A percentile compares a stretch with the other conserved stretches of the same genome.
Evolutionary conservation across 2,329 filamentous ascomycete genomes (phyloP).

Genomic region (Colletotrichum eremochloae): DNA sequence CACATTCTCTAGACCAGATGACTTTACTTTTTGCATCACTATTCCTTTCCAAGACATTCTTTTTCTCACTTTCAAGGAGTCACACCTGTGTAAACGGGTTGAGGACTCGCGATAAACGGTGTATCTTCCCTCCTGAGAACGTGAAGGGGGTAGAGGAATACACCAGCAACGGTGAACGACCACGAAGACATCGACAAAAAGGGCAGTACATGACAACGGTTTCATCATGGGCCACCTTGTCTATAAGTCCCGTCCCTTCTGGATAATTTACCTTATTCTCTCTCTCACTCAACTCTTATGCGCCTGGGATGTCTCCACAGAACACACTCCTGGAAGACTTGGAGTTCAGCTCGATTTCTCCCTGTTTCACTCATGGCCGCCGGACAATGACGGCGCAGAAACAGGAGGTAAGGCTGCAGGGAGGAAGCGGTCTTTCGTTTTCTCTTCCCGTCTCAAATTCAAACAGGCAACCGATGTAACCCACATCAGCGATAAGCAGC

Average conservation of each 20-base stretch:
- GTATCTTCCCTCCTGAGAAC: not conserved
- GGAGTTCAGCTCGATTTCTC: not conserved
- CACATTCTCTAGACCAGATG: not conserved
- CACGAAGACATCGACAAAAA: not conserved
- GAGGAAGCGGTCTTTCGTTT: not conserved
- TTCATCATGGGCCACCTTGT: not conserved
- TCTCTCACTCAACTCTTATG: not conserved
- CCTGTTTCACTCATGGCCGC: not conserved
- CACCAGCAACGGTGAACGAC: not conserved
- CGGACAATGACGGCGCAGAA: not conserved
- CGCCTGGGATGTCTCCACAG: not conserved
- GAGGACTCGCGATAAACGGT: not conserved
- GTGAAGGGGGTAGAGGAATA: not conserved
- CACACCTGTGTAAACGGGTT: not conserved
- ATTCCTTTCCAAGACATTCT: not conserved
- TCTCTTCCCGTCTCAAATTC: not conserved
- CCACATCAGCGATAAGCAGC: not conserved
- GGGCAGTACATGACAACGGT: not conserved
- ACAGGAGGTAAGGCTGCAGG: not conserved
- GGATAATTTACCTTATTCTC: not conserved
- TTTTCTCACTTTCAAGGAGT: not conserved
- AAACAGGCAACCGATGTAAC: not conserved
- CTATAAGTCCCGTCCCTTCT: not conserved
- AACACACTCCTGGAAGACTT: not conserved
- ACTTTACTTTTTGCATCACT: no score